Conservation (phyloP, 441 rosid genomes). For the Pelargonium cotyledonis region DNA sequence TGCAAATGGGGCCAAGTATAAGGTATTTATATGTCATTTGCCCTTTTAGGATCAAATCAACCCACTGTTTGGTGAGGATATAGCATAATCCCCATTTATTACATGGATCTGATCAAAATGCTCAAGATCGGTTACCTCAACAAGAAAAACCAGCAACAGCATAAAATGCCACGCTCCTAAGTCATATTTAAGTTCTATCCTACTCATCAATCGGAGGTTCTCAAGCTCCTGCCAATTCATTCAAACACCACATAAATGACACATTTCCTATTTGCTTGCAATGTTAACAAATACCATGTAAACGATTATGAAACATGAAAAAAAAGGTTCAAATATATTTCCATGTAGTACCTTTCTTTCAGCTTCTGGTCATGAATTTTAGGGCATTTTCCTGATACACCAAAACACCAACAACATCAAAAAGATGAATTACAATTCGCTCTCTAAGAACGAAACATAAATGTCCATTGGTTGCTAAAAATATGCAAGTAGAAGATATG, state of each 20-base stretch:
- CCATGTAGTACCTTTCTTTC: slow-evolving; percentile 65
- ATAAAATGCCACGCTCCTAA: slow-evolving; percentile 19
- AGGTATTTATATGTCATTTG: no score
- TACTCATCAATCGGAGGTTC: slow-evolving; percentile 3
- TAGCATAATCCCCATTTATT: slow-evolving; percentile 10
- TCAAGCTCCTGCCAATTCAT: background rate
- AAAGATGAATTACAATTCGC: background rate
- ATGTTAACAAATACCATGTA: background rate
- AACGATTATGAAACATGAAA: background rate
- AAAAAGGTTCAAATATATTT: background rate
- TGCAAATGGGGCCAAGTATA: no score
- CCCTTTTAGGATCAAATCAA: background rate
- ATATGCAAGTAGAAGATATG: background rate
- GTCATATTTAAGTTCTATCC: slow-evolving; percentile 22
- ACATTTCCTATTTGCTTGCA: background rate
- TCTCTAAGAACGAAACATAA: no score
- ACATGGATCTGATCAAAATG: slow-evolving; percentile 21
- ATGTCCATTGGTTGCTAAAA: background rate
- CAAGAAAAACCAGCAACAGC: slow-evolving; percentile 23
- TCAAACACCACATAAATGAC: background rate
- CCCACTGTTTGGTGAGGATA: background rate
- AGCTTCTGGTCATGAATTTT: slow-evolving; percentile 88
- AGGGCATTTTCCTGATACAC: slow-evolving; percentile 68
- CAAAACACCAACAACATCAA: slow-evolving; percentile 7
- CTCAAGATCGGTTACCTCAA: slow-evolving; percentile 23